These are phyloP conservation scores for Halteria grandinella DNA, from an alignment of 73 alveolate genomes.

Conservation along the genomic window DNA sequence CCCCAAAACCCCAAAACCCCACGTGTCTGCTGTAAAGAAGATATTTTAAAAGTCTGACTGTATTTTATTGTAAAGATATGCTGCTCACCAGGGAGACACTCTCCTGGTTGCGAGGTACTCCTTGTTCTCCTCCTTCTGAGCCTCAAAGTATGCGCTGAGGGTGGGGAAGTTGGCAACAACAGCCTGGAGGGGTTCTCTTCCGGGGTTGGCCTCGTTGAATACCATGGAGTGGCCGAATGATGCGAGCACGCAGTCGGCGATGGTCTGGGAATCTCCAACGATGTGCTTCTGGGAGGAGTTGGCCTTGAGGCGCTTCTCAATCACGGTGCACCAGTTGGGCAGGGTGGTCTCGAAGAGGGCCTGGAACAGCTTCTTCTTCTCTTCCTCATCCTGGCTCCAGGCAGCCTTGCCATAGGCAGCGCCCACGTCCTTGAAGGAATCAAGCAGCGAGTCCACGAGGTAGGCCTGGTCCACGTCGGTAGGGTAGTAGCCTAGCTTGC, in stretches of 20 bases:
- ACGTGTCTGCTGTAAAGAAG: no score
- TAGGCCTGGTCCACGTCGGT: conserved; percentile 72
- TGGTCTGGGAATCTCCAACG: conserved; percentile 48
- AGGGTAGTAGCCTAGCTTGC: conserved; percentile 68
- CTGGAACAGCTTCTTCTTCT: background rate
- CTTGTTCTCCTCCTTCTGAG: background rate
- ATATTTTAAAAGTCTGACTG: no score
- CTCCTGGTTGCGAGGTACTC: conserved; percentile 2
- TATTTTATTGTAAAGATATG: no score
- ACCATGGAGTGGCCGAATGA: background rate
- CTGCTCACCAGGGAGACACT: conserved; percentile 19
- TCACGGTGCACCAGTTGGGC: conserved; percentile 4
- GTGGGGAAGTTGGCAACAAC: background rate
- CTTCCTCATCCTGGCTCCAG: background rate
- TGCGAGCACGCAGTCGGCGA: conserved; percentile 42
- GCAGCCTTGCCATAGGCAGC: background rate
- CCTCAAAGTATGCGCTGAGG: background rate
- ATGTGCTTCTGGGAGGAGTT: conserved; percentile 26
- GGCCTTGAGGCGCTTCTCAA: conserved; percentile 32
- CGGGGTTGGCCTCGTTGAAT: background rate
- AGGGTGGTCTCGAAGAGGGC: background rate
- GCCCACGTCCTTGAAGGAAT: background rate
- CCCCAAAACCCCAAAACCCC: no score
- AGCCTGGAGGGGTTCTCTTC: background rate
- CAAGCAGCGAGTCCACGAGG: conserved; percentile 67